phyloP scores from a whole-genome alignment of 2,329 filamentous ascomycete genomes.

The Neocatenulostroma microsporum region DNA sequence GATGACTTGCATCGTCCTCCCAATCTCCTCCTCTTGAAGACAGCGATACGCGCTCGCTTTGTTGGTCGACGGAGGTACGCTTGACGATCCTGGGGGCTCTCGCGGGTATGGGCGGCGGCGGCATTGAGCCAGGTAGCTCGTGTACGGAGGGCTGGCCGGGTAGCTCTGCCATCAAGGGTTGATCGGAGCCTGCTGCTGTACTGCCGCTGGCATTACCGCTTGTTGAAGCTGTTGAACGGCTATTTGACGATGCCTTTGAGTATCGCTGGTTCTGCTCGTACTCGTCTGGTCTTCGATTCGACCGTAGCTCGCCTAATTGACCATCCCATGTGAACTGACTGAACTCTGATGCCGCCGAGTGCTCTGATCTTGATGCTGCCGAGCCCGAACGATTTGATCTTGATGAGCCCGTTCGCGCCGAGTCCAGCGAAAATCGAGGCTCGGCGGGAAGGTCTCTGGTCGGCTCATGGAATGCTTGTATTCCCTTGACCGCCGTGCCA shows the following conservation, averaged over 20 bases:
- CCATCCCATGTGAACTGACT: constrained; percentile 18
- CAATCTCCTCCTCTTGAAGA: constrained; percentile 4
- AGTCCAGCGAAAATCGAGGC: constrained; percentile 14
- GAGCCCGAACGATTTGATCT: constrained; percentile 5
- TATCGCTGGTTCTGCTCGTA: constrained; percentile 11
- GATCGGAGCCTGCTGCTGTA: not conserved
- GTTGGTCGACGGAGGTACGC: not conserved
- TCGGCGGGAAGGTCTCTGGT: constrained; percentile 9
- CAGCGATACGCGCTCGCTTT: constrained; percentile 21
- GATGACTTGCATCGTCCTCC: constrained; percentile 17
- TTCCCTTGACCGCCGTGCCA: constrained; percentile 5
- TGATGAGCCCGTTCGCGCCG: constrained; percentile 5
- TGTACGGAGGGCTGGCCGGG: no score
- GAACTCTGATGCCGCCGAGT: constrained; percentile 13
- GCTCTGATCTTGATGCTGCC: no score
- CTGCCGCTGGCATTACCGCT: not conserved
- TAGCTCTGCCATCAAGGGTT: no score
- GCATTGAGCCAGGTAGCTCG: constrained; percentile 11
- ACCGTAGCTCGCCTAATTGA: constrained; percentile 11
- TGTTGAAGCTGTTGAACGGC: no score
- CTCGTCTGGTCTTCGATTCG: constrained; percentile 7
- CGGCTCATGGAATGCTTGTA: constrained; percentile 14
- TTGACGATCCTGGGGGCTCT: no score
- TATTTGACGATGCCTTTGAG: constrained; percentile 1
- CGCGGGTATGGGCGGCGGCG: constrained; percentile 1